These are phyloP conservation scores for Eutypa lata DNA, from an alignment of 2,329 filamentous ascomycete species.

Conservation along the genomic window DNA sequence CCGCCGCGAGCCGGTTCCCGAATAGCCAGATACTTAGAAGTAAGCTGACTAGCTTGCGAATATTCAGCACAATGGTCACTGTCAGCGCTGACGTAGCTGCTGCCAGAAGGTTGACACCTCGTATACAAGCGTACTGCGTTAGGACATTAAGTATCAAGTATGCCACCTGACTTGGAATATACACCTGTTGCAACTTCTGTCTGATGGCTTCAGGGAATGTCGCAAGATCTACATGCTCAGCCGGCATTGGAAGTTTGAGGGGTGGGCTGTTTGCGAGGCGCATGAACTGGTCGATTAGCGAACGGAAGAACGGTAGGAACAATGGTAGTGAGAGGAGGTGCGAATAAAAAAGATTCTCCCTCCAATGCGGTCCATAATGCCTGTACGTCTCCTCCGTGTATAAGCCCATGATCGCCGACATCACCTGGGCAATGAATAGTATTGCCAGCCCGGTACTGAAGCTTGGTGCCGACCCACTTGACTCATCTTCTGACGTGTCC, in stretches of 20 bases:
- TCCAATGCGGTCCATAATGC: slow-evolving; percentile 84
- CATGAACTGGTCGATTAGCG: slow-evolving; percentile 61
- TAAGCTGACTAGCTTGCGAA: slow-evolving; percentile 88
- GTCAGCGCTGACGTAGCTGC: slow-evolving; percentile 87
- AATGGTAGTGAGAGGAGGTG: slow-evolving; percentile 72
- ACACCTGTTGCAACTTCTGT: slow-evolving; percentile 34
- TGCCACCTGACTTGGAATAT: slow-evolving; percentile 66
- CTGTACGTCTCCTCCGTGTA: slow-evolving; percentile 91
- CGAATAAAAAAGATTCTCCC: slow-evolving; percentile 94
- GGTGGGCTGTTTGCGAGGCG: slow-evolving; percentile 63
- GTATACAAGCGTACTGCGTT: slow-evolving; percentile 93
- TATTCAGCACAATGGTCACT: slow-evolving; percentile 93
- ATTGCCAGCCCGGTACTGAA: slow-evolving; percentile 74
- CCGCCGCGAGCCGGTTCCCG: slow-evolving; percentile 73
- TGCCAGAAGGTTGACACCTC: slow-evolving; percentile 90
- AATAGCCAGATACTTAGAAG: slow-evolving; percentile 92
- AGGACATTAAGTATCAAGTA: slow-evolving; percentile 74
- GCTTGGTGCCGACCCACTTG: slow-evolving; percentile 28
- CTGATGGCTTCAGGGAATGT: slow-evolving; percentile 36
- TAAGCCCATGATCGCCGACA: slow-evolving; percentile 91
- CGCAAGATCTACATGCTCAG: slow-evolving; percentile 25
- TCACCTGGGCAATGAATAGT: slow-evolving; percentile 80
- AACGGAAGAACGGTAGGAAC: slow-evolving; percentile 69
- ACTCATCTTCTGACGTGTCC: slow-evolving; percentile 19
- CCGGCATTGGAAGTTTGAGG: slow-evolving; percentile 42